Conservation (phyloP, 176 grass and related monocot genomes). For the Eragrostis nindensis region DNA sequence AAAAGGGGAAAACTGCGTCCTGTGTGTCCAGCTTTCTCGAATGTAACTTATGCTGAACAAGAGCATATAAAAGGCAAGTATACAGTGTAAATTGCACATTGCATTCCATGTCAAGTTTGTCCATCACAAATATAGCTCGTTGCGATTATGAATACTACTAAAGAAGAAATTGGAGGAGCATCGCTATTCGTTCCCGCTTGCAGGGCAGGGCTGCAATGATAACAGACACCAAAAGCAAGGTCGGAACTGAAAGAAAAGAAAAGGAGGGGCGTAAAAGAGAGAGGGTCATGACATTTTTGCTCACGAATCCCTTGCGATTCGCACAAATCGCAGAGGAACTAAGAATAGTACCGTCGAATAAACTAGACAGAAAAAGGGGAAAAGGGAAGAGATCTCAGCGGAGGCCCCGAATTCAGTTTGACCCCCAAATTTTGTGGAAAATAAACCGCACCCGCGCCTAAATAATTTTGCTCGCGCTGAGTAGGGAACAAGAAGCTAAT, state of each 20-base stretch:
- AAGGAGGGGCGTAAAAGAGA: constrained; percentile 9
- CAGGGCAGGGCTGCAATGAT: constrained; percentile 4
- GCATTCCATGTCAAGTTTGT: neutral
- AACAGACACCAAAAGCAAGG: constrained; percentile 36
- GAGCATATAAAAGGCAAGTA: neutral
- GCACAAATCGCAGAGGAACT: constrained; percentile 29
- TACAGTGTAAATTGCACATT: neutral
- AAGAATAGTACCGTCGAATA: neutral
- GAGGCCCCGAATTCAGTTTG: neutral
- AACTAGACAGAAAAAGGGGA: too few species aligned
- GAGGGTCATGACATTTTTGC: constrained; percentile 20
- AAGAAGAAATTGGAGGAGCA: too few species aligned
- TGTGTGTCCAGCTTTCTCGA: neutral
- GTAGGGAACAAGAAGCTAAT: neutral
- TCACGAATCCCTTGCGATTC: constrained; percentile 40
- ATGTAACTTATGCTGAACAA: neutral
- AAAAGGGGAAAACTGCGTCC: neutral
- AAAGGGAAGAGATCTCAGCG: neutral
- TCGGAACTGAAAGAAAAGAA: neutral
- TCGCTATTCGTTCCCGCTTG: too few species aligned
- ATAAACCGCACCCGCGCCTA: too few species aligned
- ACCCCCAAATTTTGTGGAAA: too few species aligned
- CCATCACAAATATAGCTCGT: too few species aligned
- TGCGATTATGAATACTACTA: too few species aligned
- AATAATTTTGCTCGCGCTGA: neutral